Evolutionary conservation across 129 eudicot genomes (phyloP).

Genomic region (Helichrysum umbraculigerum): DNA sequence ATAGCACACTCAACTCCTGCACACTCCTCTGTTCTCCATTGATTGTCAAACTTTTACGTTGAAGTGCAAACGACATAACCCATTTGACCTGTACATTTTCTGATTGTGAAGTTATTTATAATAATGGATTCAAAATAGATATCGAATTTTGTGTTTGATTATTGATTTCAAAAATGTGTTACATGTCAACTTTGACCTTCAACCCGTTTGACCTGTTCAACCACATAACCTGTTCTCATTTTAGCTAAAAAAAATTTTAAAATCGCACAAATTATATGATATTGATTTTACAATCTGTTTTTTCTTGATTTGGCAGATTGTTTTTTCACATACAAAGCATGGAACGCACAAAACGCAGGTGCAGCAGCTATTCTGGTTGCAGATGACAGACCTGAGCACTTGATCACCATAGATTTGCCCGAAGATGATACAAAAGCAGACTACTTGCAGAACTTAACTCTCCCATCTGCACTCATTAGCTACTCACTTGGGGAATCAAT

Average conservation of each 20-base stretch:
- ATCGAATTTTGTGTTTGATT: no score
- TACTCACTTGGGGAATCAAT: slow-evolving; percentile 56
- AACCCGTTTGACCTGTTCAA: no score
- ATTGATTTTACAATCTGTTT: background rate
- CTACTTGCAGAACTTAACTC: slow-evolving; percentile 68
- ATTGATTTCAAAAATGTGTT: no score
- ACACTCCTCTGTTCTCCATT: no score
- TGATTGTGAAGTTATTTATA: no score
- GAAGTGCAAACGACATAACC: no score
- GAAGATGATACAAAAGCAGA: slow-evolving; percentile 45
- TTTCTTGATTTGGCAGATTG: slow-evolving; percentile 51
- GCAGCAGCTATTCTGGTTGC: slow-evolving; percentile 81
- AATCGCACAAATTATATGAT: background rate
- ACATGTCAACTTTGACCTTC: no score
- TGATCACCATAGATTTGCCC: slow-evolving; percentile 83
- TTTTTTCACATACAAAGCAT: slow-evolving; percentile 73
- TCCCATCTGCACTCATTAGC: slow-evolving; percentile 72
- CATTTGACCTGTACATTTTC: no score
- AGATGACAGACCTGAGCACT: slow-evolving; percentile 60
- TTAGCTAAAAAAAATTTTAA: background rate
- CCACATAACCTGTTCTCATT: background rate
- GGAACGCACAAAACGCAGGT: slow-evolving; percentile 87
- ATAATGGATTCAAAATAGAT: no score
- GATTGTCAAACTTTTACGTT: no score
- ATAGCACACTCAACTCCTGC: no score